Base-by-base conservation (phyloP, 202 grass and related monocot genomes). In the Hordeum pubiflorum region DNA sequence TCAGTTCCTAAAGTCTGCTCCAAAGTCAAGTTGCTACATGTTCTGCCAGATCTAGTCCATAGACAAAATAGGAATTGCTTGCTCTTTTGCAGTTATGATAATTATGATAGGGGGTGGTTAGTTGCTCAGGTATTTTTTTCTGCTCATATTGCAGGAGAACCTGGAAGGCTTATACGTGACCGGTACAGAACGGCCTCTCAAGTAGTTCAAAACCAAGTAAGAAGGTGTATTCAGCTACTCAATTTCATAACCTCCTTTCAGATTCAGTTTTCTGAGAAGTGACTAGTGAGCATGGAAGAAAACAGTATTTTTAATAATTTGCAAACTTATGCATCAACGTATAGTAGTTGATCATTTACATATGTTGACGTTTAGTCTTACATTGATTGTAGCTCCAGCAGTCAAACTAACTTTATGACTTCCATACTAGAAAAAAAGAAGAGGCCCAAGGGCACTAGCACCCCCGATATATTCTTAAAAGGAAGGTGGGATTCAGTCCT, bases 201-300 rank as follows among this genome's bases (percentile, higher is more conserved):
- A 93, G 92, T 98, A 75, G 88, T 98, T 74, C 95, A 94, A 87
- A 98, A 98, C 80, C 90, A 94, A 82, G 92, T 98, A 74, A 90
- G 85, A 88, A 79, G 78, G 76, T 81, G 72, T 84, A 63, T 86
- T 36, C 18, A 61, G 50, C 61, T 75, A 58, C 58, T 86, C 52
- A 17, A 17, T 66, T 63, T 76, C 39, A 78, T 73, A 58, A 48
- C 46, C 2, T 32, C 39, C 37, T 86, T 85, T 86, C 34, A n/a
- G 14, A 67, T 78, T 61, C 24, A 66, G 5, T 57, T 83, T 72
- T 76, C 15, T 75, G 20, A 38, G 1, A 73, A 34, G 26, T 55
- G 44, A 55, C 27, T 74, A 70, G 44, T 78, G 6, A 63, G 24
- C 31, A 4, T 34, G 27, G 24, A 75, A 88, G 5, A 55, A 31